phyloP scores from a whole-genome alignment of 768 basidiomycete species.

The Leucocoprinus birnbaumii region DNA sequence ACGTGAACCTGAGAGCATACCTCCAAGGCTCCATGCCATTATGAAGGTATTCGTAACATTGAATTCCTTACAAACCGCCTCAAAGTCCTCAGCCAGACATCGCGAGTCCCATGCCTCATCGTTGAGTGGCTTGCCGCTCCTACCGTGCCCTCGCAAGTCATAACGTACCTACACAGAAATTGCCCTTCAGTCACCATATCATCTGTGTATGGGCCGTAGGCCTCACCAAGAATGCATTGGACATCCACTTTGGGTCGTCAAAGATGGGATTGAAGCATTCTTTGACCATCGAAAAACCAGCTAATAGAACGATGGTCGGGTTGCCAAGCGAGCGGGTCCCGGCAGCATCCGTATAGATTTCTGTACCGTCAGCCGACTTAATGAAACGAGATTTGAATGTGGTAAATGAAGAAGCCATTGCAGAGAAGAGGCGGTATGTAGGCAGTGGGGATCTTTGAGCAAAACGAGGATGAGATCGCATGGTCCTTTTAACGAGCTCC shows the following conservation, averaged over 20 bases:
- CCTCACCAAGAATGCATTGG: slow-evolving; percentile 22
- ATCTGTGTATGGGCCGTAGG: background rate
- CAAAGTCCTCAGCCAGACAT: slow-evolving; percentile 26
- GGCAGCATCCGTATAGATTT: slow-evolving; percentile 30
- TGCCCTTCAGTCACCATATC: background rate
- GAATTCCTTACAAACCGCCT: slow-evolving; percentile 27
- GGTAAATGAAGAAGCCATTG: too few relatives aligned
- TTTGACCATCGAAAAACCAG: slow-evolving; percentile 27
- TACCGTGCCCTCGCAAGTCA: slow-evolving; percentile 27
- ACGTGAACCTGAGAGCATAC: background rate
- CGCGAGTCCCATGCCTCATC: slow-evolving; percentile 24
- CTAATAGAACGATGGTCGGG: slow-evolving; percentile 32
- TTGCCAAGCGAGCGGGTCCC: slow-evolving; percentile 24
- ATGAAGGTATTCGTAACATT: slow-evolving; percentile 25
- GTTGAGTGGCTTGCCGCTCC: slow-evolving; percentile 24
- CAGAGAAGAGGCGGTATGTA: too few relatives aligned
- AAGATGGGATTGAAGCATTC: slow-evolving; percentile 31
- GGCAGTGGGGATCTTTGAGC: too few relatives aligned
- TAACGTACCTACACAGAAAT: background rate
- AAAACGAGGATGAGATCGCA: background rate
- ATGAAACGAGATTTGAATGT: background rate
- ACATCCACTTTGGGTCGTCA: slow-evolving; percentile 23
- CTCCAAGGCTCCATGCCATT: slow-evolving; percentile 28
- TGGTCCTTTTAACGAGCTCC: too few relatives aligned
- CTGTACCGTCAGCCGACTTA: slow-evolving; percentile 30